Conservation (phyloP, 2,329 filamentous ascomycete genomes). For the Stemphylium beticola region DNA sequence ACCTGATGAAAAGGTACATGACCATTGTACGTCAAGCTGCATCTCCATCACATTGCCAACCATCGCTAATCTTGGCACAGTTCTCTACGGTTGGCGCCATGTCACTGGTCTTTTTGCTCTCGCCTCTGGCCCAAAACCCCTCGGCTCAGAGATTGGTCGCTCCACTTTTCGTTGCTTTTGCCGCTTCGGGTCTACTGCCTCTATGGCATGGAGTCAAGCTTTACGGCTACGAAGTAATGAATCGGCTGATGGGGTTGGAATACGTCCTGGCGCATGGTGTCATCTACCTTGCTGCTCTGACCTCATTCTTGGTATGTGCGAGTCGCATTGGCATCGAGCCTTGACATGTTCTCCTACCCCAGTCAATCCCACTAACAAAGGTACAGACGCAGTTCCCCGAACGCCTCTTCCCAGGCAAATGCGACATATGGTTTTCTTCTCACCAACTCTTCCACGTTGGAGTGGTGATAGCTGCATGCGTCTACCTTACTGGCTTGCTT, state of each 20-base stretch:
- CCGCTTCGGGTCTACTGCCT: not conserved
- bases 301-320: not conserved
- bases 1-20: not conserved
- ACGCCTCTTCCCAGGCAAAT: not conserved
- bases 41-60: not conserved
- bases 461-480: not conserved
- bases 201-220: not conserved
- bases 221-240: not conserved
- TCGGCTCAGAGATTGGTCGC: not conserved
- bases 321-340: not conserved
- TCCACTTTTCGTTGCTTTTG: not conserved
- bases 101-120: not conserved
- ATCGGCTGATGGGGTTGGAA: not conserved
- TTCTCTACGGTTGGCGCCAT: not conserved
- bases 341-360: not conserved
- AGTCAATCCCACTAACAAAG: not conserved
- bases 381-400: not conserved
- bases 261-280: not conserved
- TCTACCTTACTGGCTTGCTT: not conserved
- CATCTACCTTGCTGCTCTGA: not conserved
- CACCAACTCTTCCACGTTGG: not conserved
- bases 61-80: not conserved
- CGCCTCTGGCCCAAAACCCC: constrained; percentile 1
- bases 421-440: not conserved
- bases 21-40: not conserved